These are phyloP conservation scores for Alternaria longipes DNA, from an alignment of 2,329 filamentous ascomycete genomes.

Conservation along the genomic window DNA sequence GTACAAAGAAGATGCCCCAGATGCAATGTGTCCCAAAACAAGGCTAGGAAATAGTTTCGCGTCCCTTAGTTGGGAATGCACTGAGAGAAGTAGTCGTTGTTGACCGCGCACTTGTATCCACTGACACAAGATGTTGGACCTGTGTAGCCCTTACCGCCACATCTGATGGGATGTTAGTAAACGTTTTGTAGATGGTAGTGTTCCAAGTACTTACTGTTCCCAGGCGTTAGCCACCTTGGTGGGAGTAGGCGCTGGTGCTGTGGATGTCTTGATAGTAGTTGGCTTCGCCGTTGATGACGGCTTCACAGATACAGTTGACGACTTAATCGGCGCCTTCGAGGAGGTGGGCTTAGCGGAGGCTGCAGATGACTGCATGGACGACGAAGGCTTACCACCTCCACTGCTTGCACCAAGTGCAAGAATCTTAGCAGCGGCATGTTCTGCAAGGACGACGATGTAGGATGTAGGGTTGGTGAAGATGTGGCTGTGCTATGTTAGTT, in stretches of 20 bases:
- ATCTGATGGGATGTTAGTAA: conserved; percentile 22
- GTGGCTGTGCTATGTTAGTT: conserved; percentile 35
- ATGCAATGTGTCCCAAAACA: conserved; percentile 1
- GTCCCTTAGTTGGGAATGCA: conserved; percentile 11
- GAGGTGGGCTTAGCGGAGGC: conserved; percentile 13
- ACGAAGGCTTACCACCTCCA: conserved; percentile 16
- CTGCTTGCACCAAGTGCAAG: conserved; percentile 33
- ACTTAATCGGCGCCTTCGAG: conserved; percentile 8
- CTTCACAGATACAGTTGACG: conserved; percentile 2
- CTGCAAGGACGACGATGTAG: conserved; percentile 49
- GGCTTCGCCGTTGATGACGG: background rate
- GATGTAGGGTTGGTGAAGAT: conserved; percentile 52
- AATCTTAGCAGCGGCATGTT: conserved; percentile 52
- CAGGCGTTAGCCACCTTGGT: conserved; percentile 6
- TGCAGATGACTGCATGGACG: conserved; percentile 5
- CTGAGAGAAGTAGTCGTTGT: conserved; percentile 20
- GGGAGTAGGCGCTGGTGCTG: background rate
- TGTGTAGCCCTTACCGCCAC: conserved; percentile 29
- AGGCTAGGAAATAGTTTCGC: background rate
- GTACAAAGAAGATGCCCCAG: conserved; percentile 20
- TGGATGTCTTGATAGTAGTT: background rate
- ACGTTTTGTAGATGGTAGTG: background rate
- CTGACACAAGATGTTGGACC: conserved; percentile 30
- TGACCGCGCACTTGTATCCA: conserved; percentile 20
- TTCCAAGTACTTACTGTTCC: conserved; percentile 9